Conservation (phyloP, 2,329 filamentous ascomycete genomes). For the Ophiostoma quercus region DNA sequence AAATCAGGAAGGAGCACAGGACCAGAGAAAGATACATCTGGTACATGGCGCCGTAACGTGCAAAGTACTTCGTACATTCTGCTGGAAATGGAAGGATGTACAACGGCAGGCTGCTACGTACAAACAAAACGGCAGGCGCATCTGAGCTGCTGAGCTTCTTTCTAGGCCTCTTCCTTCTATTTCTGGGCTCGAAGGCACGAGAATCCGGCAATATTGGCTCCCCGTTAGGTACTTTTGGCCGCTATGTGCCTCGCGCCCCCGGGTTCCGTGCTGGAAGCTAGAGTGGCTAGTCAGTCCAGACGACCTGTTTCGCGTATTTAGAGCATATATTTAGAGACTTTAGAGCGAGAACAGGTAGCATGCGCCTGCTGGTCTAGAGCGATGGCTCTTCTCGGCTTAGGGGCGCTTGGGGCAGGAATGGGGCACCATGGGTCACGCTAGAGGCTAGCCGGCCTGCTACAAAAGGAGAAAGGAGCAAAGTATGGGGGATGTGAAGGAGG, state of each 20-base stretch:
- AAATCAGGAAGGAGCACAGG: neutral
- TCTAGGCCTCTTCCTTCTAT: too few species aligned
- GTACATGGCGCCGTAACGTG: slow-evolving; percentile 3
- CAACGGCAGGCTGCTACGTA: neutral
- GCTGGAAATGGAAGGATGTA: neutral
- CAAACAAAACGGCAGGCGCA: neutral
- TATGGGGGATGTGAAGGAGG: slow-evolving; percentile 19
- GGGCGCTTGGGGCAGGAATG: slow-evolving; percentile 17
- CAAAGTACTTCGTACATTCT: neutral
- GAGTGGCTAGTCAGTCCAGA: neutral
- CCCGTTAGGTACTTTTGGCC: slow-evolving; percentile 2
- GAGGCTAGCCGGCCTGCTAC: neutral
- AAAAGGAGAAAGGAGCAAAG: slow-evolving; percentile 11
- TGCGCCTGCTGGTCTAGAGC: neutral
- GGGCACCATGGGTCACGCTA: slow-evolving; percentile 7
- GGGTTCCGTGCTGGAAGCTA: neutral
- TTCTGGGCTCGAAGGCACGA: neutral
- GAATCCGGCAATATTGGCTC: neutral
- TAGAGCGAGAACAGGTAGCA: neutral
- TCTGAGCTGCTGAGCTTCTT: too few species aligned
- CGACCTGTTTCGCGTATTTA: neutral
- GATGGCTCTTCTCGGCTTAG: slow-evolving; percentile 22
- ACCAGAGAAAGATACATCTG: neutral
- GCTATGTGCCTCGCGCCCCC: neutral
- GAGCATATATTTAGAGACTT: neutral